A percentile compares a stretch with the other conserved stretches of the same genome.
These are phyloP conservation scores for Gnomoniopsis smithogilvyi DNA, from an alignment of 2,329 filamentous ascomycete genomes.

Conservation along the genomic window DNA sequence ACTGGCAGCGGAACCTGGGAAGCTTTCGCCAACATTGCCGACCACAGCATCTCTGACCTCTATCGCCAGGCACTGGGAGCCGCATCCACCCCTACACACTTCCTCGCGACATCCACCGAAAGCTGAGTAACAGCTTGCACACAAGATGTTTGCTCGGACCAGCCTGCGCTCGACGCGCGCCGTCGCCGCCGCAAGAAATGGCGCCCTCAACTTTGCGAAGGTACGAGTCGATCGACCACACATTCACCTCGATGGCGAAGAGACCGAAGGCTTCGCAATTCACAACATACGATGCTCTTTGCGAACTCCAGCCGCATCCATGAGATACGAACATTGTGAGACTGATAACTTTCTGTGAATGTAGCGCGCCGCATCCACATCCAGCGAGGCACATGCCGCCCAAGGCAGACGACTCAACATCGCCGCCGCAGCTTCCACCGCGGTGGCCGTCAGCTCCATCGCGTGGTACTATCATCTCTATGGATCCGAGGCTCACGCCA, in stretches of 20 bases:
- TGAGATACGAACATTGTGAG: not conserved
- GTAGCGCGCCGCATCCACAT: constrained; percentile 68
- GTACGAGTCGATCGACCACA: constrained; percentile 41
- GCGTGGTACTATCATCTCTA: constrained; percentile 98
- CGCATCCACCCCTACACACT: constrained; percentile 34
- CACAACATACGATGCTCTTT: not conserved
- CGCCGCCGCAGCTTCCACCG: constrained; percentile 81
- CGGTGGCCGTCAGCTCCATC: constrained; percentile 81
- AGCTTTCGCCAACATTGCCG: constrained; percentile 14
- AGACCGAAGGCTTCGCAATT: not conserved
- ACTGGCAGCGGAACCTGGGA: not conserved
- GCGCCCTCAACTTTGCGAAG: constrained; percentile 69
- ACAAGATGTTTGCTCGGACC: constrained; percentile 91
- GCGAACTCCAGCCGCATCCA: not conserved
- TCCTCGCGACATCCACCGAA: constrained; percentile 29
- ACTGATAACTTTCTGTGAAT: constrained; percentile 8
- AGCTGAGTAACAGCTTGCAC: constrained; percentile 40
- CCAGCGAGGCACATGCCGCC: constrained; percentile 67
- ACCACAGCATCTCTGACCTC: constrained; percentile 21
- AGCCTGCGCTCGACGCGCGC: constrained; percentile 85
- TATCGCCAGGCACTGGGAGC: constrained; percentile 32
- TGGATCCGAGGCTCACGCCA: constrained; percentile 80
- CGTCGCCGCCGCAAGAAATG: constrained; percentile 73
- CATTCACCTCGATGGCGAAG: not conserved
- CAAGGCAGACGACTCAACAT: constrained; percentile 69